These are phyloP conservation scores for Scenedesmus sp. DNA, from an alignment of 163 green algal genomes.

Conservation along the genomic window DNA sequence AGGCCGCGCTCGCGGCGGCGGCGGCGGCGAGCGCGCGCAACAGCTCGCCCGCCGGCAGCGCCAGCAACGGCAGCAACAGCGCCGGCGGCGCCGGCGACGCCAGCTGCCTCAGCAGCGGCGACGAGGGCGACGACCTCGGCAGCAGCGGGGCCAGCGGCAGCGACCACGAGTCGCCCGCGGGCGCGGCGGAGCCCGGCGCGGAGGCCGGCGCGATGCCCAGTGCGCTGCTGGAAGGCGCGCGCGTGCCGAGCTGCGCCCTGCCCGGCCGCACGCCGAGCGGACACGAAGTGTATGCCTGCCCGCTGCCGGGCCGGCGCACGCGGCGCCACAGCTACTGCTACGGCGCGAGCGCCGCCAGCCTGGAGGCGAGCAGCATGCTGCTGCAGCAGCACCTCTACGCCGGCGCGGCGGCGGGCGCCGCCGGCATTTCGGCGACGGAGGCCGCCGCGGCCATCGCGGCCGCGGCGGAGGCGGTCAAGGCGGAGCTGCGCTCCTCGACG, in stretches of 20 bases:
- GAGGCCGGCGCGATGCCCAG: too few species aligned
- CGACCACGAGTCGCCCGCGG: too few species aligned
- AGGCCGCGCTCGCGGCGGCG: slow-evolving; percentile 15
- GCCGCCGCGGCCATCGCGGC: slow-evolving; percentile 28
- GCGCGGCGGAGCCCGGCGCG: too few species aligned
- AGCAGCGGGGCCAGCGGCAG: not conserved
- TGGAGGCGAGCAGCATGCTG: not conserved
- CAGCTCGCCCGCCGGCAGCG: too few species aligned
- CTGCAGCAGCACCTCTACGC: not conserved
- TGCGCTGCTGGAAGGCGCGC: not conserved
- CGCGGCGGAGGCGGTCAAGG: slow-evolving; percentile 19
- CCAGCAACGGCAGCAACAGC: slow-evolving; percentile 5
- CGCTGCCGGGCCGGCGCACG: not conserved
- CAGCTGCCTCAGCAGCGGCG: too few species aligned
- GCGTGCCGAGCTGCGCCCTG: not conserved
- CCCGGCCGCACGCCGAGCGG: not conserved
- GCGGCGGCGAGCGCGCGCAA: too few species aligned
- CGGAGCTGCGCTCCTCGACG: not conserved
- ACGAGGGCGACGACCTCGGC: not conserved
- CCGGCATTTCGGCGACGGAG: slow-evolving; percentile 26
- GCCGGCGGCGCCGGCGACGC: not conserved
- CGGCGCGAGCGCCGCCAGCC: not conserved
- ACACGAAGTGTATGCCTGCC: not conserved
- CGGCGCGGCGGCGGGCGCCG: too few species aligned
- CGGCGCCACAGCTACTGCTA: slow-evolving; percentile 42